Conservation (phyloP, 192 early-diverging fungal genomes). For the Spizellomyces punctatus region DNA sequence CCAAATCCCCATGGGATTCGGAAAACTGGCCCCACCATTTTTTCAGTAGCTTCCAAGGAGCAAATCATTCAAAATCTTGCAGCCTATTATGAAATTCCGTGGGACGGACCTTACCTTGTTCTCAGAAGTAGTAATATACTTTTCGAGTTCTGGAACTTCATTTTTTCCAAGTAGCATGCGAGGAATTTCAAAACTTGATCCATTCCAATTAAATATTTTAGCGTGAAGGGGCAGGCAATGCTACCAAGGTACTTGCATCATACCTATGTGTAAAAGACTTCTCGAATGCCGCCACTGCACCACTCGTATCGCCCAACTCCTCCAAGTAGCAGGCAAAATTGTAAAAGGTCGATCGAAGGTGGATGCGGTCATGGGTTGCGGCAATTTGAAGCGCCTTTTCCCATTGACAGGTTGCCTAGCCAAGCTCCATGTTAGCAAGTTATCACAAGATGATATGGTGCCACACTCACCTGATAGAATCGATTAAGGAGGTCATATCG, state of each 20-base stretch:
- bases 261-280: conserved; percentile 26
- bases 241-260: neutral
- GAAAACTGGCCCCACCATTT: conserved; percentile 64
- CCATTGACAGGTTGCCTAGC: conserved; percentile 39
- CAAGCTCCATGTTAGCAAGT: neutral
- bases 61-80: too few species aligned
- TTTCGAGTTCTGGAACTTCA: conserved; percentile 35
- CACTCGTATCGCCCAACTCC: conserved; percentile 50
- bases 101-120: neutral
- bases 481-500: conserved; percentile 47
- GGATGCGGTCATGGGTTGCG: conserved; percentile 43
- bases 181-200: conserved; percentile 37
- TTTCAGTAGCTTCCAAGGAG: conserved; percentile 30
- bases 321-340: conserved; percentile 51
- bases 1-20: conserved; percentile 45
- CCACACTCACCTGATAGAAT: conserved; percentile 43
- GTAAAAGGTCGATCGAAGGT: conserved; percentile 46
- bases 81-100: too few species aligned
- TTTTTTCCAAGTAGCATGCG: conserved; percentile 30
- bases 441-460: neutral
- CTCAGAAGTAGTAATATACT: conserved; percentile 31
- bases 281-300: conserved; percentile 57
- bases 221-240: neutral
- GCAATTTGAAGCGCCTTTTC: conserved; percentile 53
- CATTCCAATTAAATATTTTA: neutral